Base-by-base conservation (phyloP, 2,329 filamentous ascomycete species). In the Pseudocercospora fijiensis region DNA sequence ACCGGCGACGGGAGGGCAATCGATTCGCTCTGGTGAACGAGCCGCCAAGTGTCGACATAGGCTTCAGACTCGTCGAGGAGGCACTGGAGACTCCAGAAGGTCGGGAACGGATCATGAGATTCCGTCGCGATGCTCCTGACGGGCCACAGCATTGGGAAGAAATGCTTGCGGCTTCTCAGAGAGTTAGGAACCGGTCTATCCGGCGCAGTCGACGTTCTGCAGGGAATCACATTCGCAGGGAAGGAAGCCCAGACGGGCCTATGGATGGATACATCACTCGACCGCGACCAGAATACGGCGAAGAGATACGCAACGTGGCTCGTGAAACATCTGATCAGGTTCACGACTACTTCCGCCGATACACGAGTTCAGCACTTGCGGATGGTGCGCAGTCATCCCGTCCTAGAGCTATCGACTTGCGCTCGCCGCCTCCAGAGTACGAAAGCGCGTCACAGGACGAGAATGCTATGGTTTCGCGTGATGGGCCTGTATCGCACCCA, bases 11-110 rank as follows among this genome's bases (percentile, higher is more conserved):
- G n/a, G 65, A 72, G 9, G 71, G 70, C 58, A 67, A 72, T 49
- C 64, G 70, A 4, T 73, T 73, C 58, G 72, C 67, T 13, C 58
- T 70, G 24, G 58, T 59, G 6, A 60, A 67, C 26, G 71, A 72
- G 57, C 63, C 64, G 10, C 66, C 62, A 1, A 63, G 64, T 18
- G 64, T 74, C 8, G 73, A 75, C 45, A 70, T 75, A 26, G 73
- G 73, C 27, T 73, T 74, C 64, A 63, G 72, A 5, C 67, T 75
- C 11, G 72, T 74, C 30, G 71, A 74, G 49, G 71, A 73, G 58
- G 73, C 73, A 20, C 55, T 74, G 7, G 65, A 71, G 27, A 71
- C 66, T 7, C 65, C 69, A 3, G 70, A 71, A 51, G 73, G 73
- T 27, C 70, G 72, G 3, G 59, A 67, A 20, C 70, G 71, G 11